A percentile compares a stretch with the other conserved stretches of the same genome.
These are phyloP conservation scores for Solanum hybrid DNA, from an alignment of 305 asterid species.

Conservation along the genomic window DNA sequence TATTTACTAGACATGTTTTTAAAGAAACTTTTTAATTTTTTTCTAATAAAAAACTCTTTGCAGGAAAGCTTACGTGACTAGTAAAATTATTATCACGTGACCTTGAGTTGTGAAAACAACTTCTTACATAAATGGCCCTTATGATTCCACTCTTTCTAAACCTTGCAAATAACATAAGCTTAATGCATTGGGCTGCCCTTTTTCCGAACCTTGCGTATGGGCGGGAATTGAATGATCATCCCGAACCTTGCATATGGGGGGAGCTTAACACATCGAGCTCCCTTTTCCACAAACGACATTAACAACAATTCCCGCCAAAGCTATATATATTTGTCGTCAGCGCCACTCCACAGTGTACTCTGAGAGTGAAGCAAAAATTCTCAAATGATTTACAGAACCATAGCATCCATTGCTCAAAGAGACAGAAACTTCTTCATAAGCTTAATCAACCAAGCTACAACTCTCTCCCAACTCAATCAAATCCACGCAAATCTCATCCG, in stretches of 20 bases:
- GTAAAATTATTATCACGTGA: neutral
- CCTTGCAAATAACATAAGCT: neutral
- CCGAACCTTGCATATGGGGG: neutral
- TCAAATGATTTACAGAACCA: conserved; percentile 23
- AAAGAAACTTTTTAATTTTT: too few species aligned
- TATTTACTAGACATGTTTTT: neutral
- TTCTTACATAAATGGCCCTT: neutral
- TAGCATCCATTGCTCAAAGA: conserved; percentile 28
- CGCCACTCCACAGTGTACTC: neutral
- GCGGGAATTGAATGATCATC: neutral
- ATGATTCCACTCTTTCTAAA: neutral
- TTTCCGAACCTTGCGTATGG: neutral
- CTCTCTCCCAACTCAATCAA: conserved; percentile 47
- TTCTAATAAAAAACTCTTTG: neutral
- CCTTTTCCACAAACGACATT: neutral
- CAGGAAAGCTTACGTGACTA: too few species aligned
- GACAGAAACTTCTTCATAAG: conserved; percentile 39
- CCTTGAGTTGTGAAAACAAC: neutral
- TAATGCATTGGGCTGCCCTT: neutral
- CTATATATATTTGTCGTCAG: neutral
- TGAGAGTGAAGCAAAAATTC: neutral
- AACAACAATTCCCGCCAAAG: neutral
- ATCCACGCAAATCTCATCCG: conserved; percentile 53
- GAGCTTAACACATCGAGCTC: neutral
- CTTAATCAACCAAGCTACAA: conserved; percentile 33